Conservation (phyloP, 768 basidiomycete species). For the Mrakia blollopis region DNA sequence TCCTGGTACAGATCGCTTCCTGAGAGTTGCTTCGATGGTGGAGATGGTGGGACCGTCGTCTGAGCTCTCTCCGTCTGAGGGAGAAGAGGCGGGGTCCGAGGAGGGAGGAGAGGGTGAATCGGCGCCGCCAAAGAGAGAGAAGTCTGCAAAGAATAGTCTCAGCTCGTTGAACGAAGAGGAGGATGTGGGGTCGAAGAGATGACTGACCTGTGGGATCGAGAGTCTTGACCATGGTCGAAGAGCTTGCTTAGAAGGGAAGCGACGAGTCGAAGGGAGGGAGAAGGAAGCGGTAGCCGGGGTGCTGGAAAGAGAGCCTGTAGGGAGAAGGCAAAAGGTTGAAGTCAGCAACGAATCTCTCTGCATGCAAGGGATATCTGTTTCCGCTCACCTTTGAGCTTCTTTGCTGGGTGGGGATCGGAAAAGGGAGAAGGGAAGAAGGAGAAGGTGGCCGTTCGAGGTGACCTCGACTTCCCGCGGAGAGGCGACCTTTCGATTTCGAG, state of each 20-base stretch:
- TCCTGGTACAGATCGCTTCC: no score
- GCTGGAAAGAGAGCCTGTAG: no score
- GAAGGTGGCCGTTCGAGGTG: not conserved
- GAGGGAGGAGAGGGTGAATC: conserved; percentile 57
- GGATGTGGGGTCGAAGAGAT: no score
- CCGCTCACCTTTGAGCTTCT: not conserved
- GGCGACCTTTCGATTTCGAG: not conserved
- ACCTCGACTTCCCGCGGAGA: no score
- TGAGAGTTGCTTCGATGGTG: not conserved
- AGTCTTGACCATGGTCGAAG: no score
- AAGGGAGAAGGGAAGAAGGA: not conserved
- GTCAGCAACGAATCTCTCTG: no score
- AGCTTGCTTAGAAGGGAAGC: no score
- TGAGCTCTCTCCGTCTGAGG: conserved; percentile 2
- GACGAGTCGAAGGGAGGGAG: no score
- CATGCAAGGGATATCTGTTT: not conserved
- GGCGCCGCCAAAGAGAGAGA: conserved; percentile 59
- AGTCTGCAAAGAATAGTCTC: conserved; percentile 33
- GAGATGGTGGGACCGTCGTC: not conserved
- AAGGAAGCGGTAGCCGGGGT: no score
- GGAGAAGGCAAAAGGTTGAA: no score
- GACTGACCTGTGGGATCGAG: no score
- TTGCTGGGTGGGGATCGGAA: not conserved
- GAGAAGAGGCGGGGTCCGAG: conserved; percentile 41
- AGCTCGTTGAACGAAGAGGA: not conserved